Base-by-base conservation (phyloP, 441 rosid genomes). In the Euphorbia schlechtendalii region DNA sequence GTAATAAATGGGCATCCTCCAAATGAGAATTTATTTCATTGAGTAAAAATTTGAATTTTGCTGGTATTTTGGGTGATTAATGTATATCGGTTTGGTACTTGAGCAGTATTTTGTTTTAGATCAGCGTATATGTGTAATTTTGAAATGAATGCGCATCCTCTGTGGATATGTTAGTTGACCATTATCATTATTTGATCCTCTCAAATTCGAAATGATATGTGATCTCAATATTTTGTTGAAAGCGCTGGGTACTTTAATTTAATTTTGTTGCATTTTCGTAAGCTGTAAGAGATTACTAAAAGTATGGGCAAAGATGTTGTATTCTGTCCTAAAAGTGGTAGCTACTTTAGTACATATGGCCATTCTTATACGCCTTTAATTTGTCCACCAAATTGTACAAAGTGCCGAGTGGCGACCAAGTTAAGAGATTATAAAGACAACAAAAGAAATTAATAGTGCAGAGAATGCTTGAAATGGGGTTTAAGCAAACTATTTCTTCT, bases 331-430 rank as follows among this genome's bases (percentile, higher is more conserved):
- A 55, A 8, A 0, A 43, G 36, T 54, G 40, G 64, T 21, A 46
- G 64, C 59, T 59, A 43, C 3, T 5, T 34, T 1, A 5, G 10
- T 15, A 34, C 38, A 27, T 43, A 22, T 72, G 38, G 80, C 80
- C 74, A 59, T 56, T 73, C 71, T 75, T 73, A 69, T 78, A 78
- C 79, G 86, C 67, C 25, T 55, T 8, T 51, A 12, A 17, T 64
- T 17, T 10, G 53, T 20, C 63, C 82, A 83, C 86, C 90, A 73
- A 87, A 87, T 74, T 62, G 69, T 72, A 77, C 78, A 82, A 46
- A 53, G 65, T 34, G 40, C 40, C 73, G 73, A 73, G 73, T 73
- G 80, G 78, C 96, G 96, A 81, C 96, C n/a, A 88, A 88, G 97
- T 78, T 64, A 88, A 90, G 97, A 81, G 82, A 80, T 30, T 52